Base-by-base conservation (phyloP, 2,329 filamentous ascomycete species). In the Alternaria triticina region DNA sequence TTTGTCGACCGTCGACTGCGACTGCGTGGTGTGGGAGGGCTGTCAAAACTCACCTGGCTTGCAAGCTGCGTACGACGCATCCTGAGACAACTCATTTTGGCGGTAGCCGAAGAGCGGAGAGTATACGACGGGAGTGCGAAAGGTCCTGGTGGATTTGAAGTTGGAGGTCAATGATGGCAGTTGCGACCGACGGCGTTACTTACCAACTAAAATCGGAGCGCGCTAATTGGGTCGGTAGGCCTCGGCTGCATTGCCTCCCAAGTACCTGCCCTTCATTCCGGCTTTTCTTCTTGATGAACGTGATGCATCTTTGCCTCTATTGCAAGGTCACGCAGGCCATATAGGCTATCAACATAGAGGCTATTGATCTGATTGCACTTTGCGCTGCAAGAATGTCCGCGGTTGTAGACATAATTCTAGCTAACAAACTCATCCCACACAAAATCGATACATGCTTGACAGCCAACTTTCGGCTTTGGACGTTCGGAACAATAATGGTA, bases 61-160 rank as follows among this genome's bases (percentile, higher is more conserved):
- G 75, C 73, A 66, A 80, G 72, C 72, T 78, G 77, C 70, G 69
- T 70, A 70, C 76, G 76, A 72, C 75, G 76, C 77, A 79, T 79
- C 74, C 72, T 77, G 72, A 79, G 76, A 64, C 75, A 79, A 71
- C 76, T 79, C 77, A 80, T 80, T 64, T 71, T 77, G 74, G 73
- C 68, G 61, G 63, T 69, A 68, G 70, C 69, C 70, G 66, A 67
- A 68, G 69, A 68, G 70, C 70, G 71, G 70, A 74, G 72, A 73
- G 73, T 56, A 62, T 59, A 54, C 51, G 1, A 40, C 36, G 58
- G 62, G 59, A 63, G 58, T 65, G 65, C 63, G 50, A 61, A 62
- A 64, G 69, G 70, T 66, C 61, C 68, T 54, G 63, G 65, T 69
- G 69, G 66, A 67, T 74, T 69, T 66, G 59, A 66, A 61, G 66